Evolutionary conservation across 148 eudicot genomes (phyloP).

Genomic region (Agrostemma githago): DNA sequence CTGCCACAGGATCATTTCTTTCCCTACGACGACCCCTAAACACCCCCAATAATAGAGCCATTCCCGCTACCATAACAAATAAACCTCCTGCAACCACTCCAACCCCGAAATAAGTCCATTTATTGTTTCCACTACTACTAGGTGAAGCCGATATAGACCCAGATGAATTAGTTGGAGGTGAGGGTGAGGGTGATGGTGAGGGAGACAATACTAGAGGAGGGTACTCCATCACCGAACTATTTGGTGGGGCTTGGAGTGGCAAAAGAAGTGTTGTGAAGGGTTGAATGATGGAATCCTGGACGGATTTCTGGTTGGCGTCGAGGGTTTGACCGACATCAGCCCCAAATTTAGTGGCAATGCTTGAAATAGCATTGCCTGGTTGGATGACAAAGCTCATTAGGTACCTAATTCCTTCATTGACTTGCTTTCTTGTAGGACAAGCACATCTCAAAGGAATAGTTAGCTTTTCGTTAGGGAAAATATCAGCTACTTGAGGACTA

Average conservation of each 20-base stretch:
- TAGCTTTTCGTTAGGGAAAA: constrained; percentile 36
- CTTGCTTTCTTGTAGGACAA: constrained; percentile 73
- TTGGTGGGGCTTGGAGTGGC: constrained; percentile 57
- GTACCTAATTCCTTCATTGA: constrained; percentile 48
- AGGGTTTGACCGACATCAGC: constrained; percentile 43
- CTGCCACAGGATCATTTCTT: constrained; percentile 9
- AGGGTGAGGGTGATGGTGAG: constrained; percentile 27
- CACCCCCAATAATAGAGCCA: constrained; percentile 15
- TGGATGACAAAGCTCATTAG: constrained; percentile 56
- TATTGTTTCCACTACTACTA: constrained; percentile 19
- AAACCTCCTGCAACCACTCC: constrained; percentile 46
- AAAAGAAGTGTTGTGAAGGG: constrained; percentile 68
- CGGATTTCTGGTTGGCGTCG: constrained; percentile 58
- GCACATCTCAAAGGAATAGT: constrained; percentile 77
- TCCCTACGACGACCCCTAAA: constrained; percentile 8
- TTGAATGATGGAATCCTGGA: constrained; percentile 33
- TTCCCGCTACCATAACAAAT: constrained; percentile 23
- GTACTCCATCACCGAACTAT: constrained; percentile 32
- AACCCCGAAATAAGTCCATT: constrained; percentile 34
- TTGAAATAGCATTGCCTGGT: constrained; percentile 22
- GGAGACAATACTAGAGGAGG: constrained; percentile 35
- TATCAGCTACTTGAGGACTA: constrained; percentile 16
- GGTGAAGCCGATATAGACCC: constrained; percentile 2
- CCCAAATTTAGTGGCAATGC: constrained; percentile 47
- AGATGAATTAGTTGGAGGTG: constrained; percentile 16